Percentiles rank a stretch among this genome's conserved stretches.
Conservation (phyloP, 139 green algal genomes). For the Chlamydomonas applanata region DNA sequence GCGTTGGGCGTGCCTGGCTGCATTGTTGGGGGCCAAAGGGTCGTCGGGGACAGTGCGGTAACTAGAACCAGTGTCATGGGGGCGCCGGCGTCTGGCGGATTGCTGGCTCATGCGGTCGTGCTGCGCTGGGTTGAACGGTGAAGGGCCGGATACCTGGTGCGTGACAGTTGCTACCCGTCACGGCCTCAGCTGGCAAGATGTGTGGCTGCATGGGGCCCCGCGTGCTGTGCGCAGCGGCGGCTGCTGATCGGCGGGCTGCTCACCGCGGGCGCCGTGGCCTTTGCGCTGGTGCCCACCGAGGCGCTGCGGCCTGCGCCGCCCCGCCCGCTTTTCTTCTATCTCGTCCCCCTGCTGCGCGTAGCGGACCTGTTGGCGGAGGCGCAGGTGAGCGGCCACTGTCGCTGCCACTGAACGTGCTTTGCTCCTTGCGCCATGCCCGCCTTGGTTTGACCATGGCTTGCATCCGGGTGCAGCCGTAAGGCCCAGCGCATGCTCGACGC, state of each 20-base stretch:
- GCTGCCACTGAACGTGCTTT: background rate
- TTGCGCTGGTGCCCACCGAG: slow-evolving; percentile 72
- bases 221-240: background rate
- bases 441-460: background rate
- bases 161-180: no score
- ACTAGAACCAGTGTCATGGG: background rate
- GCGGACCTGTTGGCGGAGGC: slow-evolving; percentile 19
- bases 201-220: no score
- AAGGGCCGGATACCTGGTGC: no score
- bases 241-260: slow-evolving; percentile 48
- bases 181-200: no score
- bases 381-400: background rate
- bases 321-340: slow-evolving; percentile 77
- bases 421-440: background rate
- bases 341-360: slow-evolving; percentile 61
- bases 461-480: no score
- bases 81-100: no score
- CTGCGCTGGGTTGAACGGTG: no score
- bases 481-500: no score
- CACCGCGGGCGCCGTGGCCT: slow-evolving; percentile 37
- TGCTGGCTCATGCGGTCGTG: no score
- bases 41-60: background rate
- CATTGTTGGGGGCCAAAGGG: background rate
- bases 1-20: background rate
- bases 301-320: slow-evolving; percentile 48